phyloP scores from a whole-genome alignment of 2,329 filamentous ascomycete genomes.

The Exophiala sp. region DNA sequence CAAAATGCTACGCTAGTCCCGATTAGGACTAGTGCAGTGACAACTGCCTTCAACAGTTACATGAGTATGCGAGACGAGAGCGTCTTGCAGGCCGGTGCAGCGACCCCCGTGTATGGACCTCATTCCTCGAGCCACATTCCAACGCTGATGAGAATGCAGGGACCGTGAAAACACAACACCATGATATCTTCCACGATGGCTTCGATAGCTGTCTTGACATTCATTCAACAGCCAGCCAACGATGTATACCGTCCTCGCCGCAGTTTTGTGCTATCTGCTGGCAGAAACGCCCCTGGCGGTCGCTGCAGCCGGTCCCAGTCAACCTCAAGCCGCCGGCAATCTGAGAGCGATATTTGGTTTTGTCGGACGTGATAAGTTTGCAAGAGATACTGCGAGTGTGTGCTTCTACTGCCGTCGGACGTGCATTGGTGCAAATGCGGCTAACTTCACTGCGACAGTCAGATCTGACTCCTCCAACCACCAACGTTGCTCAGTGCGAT shows the following conservation, averaged over 20 bases:
- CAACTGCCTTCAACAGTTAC: too few species aligned
- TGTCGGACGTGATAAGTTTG: not conserved
- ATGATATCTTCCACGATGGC: not conserved
- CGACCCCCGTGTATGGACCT: not conserved
- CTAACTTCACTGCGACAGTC: conserved; percentile 1
- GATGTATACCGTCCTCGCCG: conserved; percentile 2
- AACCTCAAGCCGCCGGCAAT: not conserved
- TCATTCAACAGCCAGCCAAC: not conserved
- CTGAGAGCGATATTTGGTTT: conserved; percentile 1
- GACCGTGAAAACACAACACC: conserved; percentile 17
- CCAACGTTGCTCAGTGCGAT: conserved; percentile 14
- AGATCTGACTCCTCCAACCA: conserved; percentile 6
- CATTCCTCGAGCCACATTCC: conserved; percentile 14
- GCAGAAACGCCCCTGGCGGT: not conserved
- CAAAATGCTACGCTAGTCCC: too few species aligned
- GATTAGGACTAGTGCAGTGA: too few species aligned
- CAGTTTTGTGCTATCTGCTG: conserved; percentile 3
- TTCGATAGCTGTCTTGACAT: not conserved
- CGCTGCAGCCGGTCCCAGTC: not conserved
- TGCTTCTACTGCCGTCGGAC: not conserved
- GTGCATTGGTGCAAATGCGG: not conserved
- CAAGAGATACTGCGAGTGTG: not conserved
- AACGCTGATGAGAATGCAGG: conserved; percentile 14
- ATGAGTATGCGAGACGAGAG: not conserved
- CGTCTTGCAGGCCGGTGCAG: not conserved